A percentile compares a stretch with the other conserved stretches of the same genome.
phyloP scores from a whole-genome alignment of 2,329 filamentous ascomycete genomes.

The Thielaviopsis populi region DNA sequence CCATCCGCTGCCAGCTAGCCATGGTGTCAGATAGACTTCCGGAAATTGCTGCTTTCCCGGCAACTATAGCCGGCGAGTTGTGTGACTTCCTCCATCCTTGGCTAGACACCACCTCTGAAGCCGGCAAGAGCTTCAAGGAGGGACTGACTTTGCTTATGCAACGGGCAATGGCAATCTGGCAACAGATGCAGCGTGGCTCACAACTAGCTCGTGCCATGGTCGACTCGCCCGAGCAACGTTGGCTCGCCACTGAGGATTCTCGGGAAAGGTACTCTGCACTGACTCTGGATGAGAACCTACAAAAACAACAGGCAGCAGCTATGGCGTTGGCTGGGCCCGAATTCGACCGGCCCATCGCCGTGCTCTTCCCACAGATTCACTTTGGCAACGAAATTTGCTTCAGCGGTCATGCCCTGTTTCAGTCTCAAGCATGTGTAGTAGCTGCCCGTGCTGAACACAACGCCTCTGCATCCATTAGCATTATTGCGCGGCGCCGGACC shows the following conservation, averaged over 20 bases:
- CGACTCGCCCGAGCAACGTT: constrained; percentile 13
- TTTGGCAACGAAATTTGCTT: constrained; percentile 16
- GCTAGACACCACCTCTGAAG: constrained; percentile 4
- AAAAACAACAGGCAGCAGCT: constrained; percentile 6
- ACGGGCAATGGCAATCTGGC: constrained; percentile 16
- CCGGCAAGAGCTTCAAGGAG: constrained; percentile 13
- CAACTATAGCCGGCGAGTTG: background rate
- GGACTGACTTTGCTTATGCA: constrained; percentile 13
- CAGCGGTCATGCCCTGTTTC: constrained; percentile 16
- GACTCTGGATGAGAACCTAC: constrained; percentile 9
- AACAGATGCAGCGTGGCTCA: constrained; percentile 17
- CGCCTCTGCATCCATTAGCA: background rate
- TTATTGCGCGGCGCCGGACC: constrained; percentile 11
- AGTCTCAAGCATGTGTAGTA: constrained; percentile 13
- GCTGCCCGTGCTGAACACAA: constrained; percentile 14
- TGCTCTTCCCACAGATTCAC: constrained; percentile 15
- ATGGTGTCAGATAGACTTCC: constrained; percentile 16
- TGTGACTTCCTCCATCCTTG: constrained; percentile 12
- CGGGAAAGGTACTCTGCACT: constrained; percentile 15
- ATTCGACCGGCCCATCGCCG: constrained; percentile 12
- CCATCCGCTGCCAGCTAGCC: constrained; percentile 15
- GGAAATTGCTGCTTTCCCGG: constrained; percentile 7
- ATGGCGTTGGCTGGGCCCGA: constrained; percentile 7
- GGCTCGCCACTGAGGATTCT: constrained; percentile 12
- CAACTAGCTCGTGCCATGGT: constrained; percentile 11